These are phyloP conservation scores for Catenaria anguillulae DNA, from an alignment of 371 early-diverging fungal species.

Conservation along the genomic window DNA sequence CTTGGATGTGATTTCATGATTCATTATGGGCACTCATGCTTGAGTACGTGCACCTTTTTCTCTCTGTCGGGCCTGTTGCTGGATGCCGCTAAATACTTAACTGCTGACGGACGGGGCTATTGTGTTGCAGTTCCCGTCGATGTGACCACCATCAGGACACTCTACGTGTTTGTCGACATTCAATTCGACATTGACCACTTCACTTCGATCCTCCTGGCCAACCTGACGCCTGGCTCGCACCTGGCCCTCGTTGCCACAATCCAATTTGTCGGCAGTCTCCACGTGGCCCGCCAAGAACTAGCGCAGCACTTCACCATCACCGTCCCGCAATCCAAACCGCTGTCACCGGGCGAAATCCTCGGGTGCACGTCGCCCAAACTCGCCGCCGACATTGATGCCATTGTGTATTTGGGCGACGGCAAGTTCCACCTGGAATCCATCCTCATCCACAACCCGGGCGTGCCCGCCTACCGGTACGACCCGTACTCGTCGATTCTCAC, in stretches of 20 bases:
- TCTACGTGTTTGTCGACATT: conserved; percentile 99
- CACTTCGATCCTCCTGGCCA: conserved; percentile 65
- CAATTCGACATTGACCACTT: conserved; percentile 90
- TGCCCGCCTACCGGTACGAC: conserved; percentile 92
- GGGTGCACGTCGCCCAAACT: conserved; percentile 97
- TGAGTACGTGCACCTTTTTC: conserved; percentile 42
- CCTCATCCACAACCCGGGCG: conserved; percentile 94
- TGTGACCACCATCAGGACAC: conserved; percentile 80
- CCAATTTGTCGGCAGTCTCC: conserved; percentile 89
- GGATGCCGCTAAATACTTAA: no score
- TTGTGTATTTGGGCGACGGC: conserved; percentile 83
- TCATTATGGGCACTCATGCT: conserved; percentile 98
- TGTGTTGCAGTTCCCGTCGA: conserved; percentile 95
- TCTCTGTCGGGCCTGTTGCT: no score
- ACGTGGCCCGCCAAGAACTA: conserved; percentile 49
- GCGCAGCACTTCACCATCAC: conserved; percentile 42
- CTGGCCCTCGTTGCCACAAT: conserved; percentile 90
- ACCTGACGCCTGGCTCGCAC: conserved; percentile 55
- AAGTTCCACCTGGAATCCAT: conserved; percentile 98
- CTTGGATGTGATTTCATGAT: conserved; percentile 95
- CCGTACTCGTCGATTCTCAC: conserved; percentile 90
- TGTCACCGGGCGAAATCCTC: conserved; percentile 96
- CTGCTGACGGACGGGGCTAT: no score
- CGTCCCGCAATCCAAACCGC: conserved; percentile 88
- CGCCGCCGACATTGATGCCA: conserved; percentile 2